These are phyloP conservation scores for Pleurotus pulmonarius DNA, from an alignment of 768 basidiomycete species.

Conservation along the genomic window DNA sequence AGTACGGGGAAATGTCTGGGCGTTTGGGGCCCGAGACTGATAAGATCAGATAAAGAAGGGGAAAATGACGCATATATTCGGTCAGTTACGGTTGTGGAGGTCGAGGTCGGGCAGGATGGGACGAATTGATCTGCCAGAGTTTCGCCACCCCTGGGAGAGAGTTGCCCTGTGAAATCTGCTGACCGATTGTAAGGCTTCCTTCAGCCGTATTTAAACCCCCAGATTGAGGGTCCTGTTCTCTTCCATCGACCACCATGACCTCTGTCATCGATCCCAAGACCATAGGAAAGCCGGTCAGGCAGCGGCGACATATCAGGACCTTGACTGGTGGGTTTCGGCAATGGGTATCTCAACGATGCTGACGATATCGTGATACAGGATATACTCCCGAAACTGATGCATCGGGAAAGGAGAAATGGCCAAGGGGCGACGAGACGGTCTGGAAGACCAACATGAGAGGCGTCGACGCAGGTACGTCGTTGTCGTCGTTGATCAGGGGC, in stretches of 20 bases:
- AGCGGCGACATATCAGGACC: constrained; percentile 66
- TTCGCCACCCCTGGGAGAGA: not conserved
- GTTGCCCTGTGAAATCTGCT: not conserved
- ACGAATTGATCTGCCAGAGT: not conserved
- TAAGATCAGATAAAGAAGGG: constrained; percentile 8
- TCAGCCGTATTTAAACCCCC: constrained; percentile 4
- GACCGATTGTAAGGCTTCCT: not conserved
- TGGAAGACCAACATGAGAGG: constrained; percentile 66
- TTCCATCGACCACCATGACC: constrained; percentile 43
- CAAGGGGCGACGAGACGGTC: constrained; percentile 68
- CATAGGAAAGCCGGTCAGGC: constrained; percentile 59
- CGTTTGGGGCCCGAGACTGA: not conserved
- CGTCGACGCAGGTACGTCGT: constrained; percentile 42
- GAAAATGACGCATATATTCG: not conserved
- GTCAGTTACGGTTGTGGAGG: not conserved
- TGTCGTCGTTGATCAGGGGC: not conserved
- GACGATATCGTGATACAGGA: constrained; percentile 34
- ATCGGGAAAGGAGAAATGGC: constrained; percentile 81
- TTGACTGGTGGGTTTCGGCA: constrained; percentile 47
- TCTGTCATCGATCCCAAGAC: constrained; percentile 60
- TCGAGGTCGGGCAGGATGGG: not conserved
- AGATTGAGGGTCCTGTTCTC: not conserved
- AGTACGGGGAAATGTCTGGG: not conserved
- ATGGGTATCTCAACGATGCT: not conserved
- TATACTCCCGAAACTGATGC: constrained; percentile 78